Evolutionary conservation across 1,284 basidiomycete species (phyloP), one percentile per base, ranked within the genome.

Genomic region (Phylloporus gajari): DNA sequence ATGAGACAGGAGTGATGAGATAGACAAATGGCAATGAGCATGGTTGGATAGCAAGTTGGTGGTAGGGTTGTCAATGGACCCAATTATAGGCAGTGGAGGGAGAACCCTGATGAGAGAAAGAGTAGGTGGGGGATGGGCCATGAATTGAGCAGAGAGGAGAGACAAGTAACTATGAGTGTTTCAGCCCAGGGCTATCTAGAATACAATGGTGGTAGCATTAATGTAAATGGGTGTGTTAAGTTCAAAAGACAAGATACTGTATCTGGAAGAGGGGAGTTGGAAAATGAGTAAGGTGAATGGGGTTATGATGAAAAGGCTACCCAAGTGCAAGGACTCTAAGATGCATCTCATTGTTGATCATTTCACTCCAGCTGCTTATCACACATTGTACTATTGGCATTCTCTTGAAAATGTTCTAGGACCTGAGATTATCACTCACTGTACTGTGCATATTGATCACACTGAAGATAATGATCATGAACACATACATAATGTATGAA

Each of bases 11-110:
- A 76, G 92, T 92, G 84, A 89, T 86, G 74, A 90, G 84, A 84
- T 87, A 88, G 62, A 85, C 27, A 72, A 84, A 76, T 46, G 87
- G 83, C 67, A 88, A 85, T 56, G 89, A 86, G 77, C 84, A 85
- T 75, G 85, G 83, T 64, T 86, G 83, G 66, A 84, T 56, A 62
- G 81, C 70, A 35, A 35, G 35, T 30, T 77, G 75, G 75, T 84
- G 80, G 82, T 94, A 94, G 74, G 93, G 92, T 83, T 94, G 93
- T 92, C 93, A 94, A 77, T 92, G 90, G 78, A 90, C 85, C 81
- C 91, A 85, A 56, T 79, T 67, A 65, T 82, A 81, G 38, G 82
- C 72, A 0, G 80, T 74, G 71, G 91, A 88, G 21, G 90, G 88
- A 65, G 90, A 89, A 61, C 91, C 91, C 85, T 92, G 85, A 80